Conservation (phyloP, 2,329 filamentous ascomycete genomes). For the Myriosclerotinia duriaeana region DNA sequence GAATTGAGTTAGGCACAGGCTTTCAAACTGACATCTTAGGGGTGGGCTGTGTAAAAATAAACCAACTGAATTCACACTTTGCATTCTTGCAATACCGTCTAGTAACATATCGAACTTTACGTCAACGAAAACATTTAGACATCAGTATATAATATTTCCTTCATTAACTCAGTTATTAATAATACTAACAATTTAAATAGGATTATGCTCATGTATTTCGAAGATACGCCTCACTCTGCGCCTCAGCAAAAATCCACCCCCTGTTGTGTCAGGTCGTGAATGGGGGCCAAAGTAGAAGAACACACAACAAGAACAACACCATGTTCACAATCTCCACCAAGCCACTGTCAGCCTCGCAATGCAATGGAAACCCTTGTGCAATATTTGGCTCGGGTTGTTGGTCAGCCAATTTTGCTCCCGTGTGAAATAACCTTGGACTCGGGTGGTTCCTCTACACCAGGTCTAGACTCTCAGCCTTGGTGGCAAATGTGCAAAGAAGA, state of each 20-base stretch:
- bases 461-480: neutral
- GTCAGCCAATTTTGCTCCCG: neutral
- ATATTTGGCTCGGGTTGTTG: neutral
- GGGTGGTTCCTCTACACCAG: neutral
- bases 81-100: neutral
- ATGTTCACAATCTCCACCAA: slow-evolving; percentile 2
- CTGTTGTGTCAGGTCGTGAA: neutral
- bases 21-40: neutral
- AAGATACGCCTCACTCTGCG: slow-evolving; percentile 4
- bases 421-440: neutral
- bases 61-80: neutral
- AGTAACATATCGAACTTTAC: neutral
- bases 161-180: neutral
- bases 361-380: neutral
- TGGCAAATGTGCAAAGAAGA: neutral
- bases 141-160: neutral
- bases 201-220: neutral
- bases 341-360: slow-evolving; percentile 22
- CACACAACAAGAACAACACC: neutral
- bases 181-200: neutral
- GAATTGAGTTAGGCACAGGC: neutral
- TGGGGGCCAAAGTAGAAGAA: slow-evolving; percentile 20
- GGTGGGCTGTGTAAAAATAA: neutral
- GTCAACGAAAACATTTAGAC: neutral
- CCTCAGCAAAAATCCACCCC: slow-evolving; percentile 13